A percentile compares a stretch with the other conserved stretches of the same genome.
These are phyloP conservation scores for Huntiella decipiens DNA, from an alignment of 2,329 filamentous ascomycete genomes.

Conservation along the genomic window DNA sequence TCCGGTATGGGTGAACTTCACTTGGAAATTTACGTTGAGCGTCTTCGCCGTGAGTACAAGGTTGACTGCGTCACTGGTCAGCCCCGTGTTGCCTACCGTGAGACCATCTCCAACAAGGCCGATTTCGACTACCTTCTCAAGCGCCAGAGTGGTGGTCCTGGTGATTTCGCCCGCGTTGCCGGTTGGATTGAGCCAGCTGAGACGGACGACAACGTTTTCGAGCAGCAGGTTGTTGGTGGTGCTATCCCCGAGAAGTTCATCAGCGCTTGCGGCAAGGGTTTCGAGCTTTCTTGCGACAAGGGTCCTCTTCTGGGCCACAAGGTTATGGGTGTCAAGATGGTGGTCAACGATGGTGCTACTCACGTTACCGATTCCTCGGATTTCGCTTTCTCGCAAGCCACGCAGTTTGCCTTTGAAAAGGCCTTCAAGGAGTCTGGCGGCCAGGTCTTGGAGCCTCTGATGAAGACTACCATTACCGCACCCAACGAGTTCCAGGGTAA, in stretches of 20 bases:
- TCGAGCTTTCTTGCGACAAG: slow-evolving; percentile 62
- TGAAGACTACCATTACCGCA: slow-evolving; percentile 95
- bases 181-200: slow-evolving; percentile 81
- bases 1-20: slow-evolving; percentile 97
- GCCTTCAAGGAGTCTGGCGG: slow-evolving; percentile 67
- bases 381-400: slow-evolving; percentile 85
- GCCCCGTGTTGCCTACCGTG: slow-evolving; percentile 90
- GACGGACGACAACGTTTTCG: slow-evolving; percentile 55
- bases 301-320: slow-evolving; percentile 84
- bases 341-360: slow-evolving; percentile 88
- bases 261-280: slow-evolving; percentile 87
- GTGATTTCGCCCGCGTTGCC: slow-evolving; percentile 83
- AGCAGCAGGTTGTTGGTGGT: slow-evolving; percentile 73
- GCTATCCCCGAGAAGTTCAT: slow-evolving; percentile 91
- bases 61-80: slow-evolving; percentile 92
- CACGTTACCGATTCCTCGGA: slow-evolving; percentile 97
- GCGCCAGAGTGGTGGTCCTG: slow-evolving; percentile 88
- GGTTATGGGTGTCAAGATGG: slow-evolving; percentile 77
- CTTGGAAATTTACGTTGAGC: slow-evolving; percentile 92
- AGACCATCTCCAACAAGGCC: slow-evolving; percentile 65
- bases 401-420: slow-evolving; percentile 91
- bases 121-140: slow-evolving; percentile 87
- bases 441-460: slow-evolving; percentile 79
- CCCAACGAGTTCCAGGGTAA: slow-evolving; percentile 96
- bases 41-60: slow-evolving; percentile 89